Conservation (phyloP, 1,284 basidiomycete species). For the Polyporus tsugae region DNA sequence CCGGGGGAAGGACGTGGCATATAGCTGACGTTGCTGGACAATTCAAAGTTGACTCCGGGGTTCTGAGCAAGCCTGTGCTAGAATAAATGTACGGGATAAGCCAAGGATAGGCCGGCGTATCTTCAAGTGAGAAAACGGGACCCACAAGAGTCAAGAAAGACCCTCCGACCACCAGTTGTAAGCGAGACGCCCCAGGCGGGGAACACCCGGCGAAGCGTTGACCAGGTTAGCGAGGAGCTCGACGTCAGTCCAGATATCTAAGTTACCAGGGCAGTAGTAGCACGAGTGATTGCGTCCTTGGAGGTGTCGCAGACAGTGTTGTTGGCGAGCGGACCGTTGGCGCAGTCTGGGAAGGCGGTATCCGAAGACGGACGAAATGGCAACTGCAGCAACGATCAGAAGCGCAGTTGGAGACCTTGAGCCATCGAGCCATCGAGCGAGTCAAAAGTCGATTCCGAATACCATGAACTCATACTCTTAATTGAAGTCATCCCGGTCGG, state of each 20-base stretch:
- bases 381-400: slow-evolving; percentile 20
- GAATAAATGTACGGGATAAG: background rate
- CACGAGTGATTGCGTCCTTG: slow-evolving; percentile 54
- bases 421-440: slow-evolving; percentile 23
- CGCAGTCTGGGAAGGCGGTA: slow-evolving; percentile 56
- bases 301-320: slow-evolving; percentile 59
- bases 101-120: background rate
- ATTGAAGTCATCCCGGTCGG: background rate
- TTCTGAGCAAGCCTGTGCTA: slow-evolving; percentile 60
- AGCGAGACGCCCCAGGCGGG: slow-evolving; percentile 56
- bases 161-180: slow-evolving; percentile 66
- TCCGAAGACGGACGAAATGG: slow-evolving; percentile 12
- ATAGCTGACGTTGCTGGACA: slow-evolving; percentile 58
- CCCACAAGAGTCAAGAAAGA: slow-evolving; percentile 44
- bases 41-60: slow-evolving; percentile 56
- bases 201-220: slow-evolving; percentile 57
- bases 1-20: slow-evolving; percentile 62
- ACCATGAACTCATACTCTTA: slow-evolving; percentile 4
- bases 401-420: slow-evolving; percentile 22
- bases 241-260: slow-evolving; percentile 53
- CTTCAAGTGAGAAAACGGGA: slow-evolving; percentile 10
- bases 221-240: slow-evolving; percentile 61
- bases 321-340: slow-evolving; percentile 50
- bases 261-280: slow-evolving; percentile 55
- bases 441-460: background rate